Evolutionary conservation across 495 filamentous ascomycete species (phyloP), one percentile per base, ranked within the genome.

Genomic region (Trichoderma erinaceum): DNA sequence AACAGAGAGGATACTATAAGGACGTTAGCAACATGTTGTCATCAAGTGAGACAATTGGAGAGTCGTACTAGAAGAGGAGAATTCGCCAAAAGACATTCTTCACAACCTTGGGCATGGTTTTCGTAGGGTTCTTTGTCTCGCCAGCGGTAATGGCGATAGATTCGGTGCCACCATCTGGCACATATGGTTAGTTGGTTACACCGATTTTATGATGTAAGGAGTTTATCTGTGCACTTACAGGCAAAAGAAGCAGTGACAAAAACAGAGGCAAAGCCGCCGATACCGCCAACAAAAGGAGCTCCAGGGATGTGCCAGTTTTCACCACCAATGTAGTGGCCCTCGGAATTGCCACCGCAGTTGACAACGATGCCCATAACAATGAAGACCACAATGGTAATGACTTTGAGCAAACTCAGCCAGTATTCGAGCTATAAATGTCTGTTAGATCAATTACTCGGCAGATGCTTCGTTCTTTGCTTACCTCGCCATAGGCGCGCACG

Each of bases 271-370:
- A 73, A 72, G 15, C 72, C 71, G 10, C 56, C 56, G 13, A 61
- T 61, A 7, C 56, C 56, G 13, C 56, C 56, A 15, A 61, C 68
- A 65, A 71, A 73, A 13, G 73, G 71, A 27, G 73, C 79, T 58
- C 73, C 68, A 61, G 75, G 46, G 68, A 75, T 90, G 73, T 81
- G 83, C 56, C 56, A 61, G 56, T 61, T 29, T 25, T 77, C 75
- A 25, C 77, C 77, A 38, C 85, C 87, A 16, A 93, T 76, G 80
- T 88, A 93, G 43, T 85, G 87, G 27, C 89, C 81, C 66, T 91
- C 77, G 66, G 89, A 89, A n/a, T 80, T 83, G 44, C 78, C 82
- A 38, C 84, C 84, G 67, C 73, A 77, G 72, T 82, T 76, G 73
- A 86, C 82, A 66, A 84, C 74, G 64, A 84, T 79, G 41, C 76